A percentile compares a stretch with the other conserved stretches of the same genome.
phyloP scores from a whole-genome alignment of 345 rosid species.

The Excoecaria cochinchinensis region DNA sequence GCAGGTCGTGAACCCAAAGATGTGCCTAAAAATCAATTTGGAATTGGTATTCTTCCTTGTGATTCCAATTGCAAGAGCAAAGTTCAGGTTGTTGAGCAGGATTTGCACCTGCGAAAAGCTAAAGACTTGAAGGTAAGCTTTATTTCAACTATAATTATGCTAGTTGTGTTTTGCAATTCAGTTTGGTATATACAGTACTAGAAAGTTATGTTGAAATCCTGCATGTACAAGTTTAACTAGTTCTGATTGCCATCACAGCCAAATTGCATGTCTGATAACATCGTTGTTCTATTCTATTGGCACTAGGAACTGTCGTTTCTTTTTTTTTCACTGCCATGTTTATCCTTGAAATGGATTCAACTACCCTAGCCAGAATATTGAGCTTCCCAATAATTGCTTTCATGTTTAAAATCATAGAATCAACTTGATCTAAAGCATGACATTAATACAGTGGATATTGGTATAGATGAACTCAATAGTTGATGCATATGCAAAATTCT shows the following conservation, averaged over 20 bases:
- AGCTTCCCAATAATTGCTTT: background rate
- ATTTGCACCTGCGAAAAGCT: constrained; percentile 61
- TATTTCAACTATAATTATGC: background rate
- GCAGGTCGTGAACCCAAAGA: constrained; percentile 60
- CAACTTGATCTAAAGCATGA: constrained; percentile 2
- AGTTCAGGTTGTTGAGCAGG: constrained; percentile 47
- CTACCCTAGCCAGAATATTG: background rate
- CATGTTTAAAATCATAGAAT: background rate
- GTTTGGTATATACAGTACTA: background rate
- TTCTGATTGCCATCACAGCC: background rate
- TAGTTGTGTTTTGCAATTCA: constrained; percentile 1
- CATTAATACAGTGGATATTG: background rate
- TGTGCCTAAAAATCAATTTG: constrained; percentile 62
- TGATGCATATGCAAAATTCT: background rate
- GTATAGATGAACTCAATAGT: no score
- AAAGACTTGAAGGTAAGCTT: constrained; percentile 57
- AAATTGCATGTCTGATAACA: background rate
- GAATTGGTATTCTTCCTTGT: constrained; percentile 77
- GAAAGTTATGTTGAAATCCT: background rate
- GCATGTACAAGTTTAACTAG: background rate
- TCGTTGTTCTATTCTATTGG: background rate
- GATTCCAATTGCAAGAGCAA: constrained; percentile 68
- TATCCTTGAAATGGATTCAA: background rate
- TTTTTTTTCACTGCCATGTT: background rate
- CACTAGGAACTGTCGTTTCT: background rate